Evolutionary conservation across 2,329 filamentous ascomycete genomes (phyloP).

Genomic region (Alternaria sp.): DNA sequence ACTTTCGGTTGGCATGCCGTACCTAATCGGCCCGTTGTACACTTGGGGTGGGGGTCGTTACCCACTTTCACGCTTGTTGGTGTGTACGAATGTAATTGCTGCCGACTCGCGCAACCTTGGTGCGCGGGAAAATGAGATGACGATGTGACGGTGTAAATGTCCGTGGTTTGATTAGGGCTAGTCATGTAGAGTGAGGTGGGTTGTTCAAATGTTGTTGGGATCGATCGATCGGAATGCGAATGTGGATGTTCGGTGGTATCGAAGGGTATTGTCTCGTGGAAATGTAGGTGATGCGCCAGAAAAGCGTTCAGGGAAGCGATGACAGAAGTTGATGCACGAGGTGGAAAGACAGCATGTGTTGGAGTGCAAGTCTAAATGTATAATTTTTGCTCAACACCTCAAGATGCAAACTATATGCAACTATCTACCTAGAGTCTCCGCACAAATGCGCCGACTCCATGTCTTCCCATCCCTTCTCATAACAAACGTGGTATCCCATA

Average conservation of each 20-base stretch:
- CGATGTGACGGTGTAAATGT: not conserved
- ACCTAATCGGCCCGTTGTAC: not conserved
- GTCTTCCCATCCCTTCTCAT: conserved; percentile 8
- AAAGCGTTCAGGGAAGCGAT: not conserved
- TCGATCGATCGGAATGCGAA: not conserved
- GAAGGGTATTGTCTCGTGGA: not conserved
- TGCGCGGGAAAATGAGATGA: not conserved
- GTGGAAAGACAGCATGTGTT: not conserved
- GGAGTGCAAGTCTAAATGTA: not conserved
- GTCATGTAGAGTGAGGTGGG: not conserved
- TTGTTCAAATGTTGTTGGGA: not conserved
- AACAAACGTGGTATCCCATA: conserved; percentile 21
- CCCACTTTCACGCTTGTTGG: not conserved
- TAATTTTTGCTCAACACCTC: not conserved
- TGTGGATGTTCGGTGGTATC: not conserved
- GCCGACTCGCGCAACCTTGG: not conserved
- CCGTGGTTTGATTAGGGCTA: not conserved
- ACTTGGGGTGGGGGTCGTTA: not conserved
- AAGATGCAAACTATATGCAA: conserved; percentile 3
- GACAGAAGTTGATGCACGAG: not conserved
- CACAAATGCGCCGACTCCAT: conserved; percentile 13
- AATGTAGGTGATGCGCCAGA: not conserved
- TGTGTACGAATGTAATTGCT: not conserved
- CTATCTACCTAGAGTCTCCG: conserved; percentile 9
- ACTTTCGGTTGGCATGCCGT: not conserved